These are phyloP conservation scores for Leptodontidium sp. DNA, from an alignment of 2,329 filamentous ascomycete species.

Conservation along the genomic window DNA sequence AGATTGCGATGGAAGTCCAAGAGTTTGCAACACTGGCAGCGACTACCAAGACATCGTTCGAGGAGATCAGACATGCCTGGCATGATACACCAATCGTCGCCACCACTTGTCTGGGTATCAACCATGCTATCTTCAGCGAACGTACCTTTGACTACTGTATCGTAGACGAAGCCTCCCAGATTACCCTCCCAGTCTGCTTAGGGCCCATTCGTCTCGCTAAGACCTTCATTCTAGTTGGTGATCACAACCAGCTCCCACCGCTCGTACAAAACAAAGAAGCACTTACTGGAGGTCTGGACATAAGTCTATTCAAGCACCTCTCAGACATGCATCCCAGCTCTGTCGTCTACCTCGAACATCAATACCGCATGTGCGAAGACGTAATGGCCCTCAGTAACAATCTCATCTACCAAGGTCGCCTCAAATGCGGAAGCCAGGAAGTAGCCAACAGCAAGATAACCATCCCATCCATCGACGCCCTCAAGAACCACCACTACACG, in stretches of 20 bases:
- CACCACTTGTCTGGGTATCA: conserved; percentile 92
- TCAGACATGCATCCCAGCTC: conserved; percentile 88
- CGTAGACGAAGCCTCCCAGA: conserved; percentile 97
- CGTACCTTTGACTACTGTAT: conserved; percentile 98
- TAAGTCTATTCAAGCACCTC: conserved; percentile 92
- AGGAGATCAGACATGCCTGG: conserved; percentile 85
- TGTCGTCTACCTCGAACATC: conserved; percentile 91
- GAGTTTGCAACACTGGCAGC: conserved; percentile 84
- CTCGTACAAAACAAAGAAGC: conserved; percentile 93
- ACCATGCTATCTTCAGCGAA: conserved; percentile 86
- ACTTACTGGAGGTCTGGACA: conserved; percentile 83
- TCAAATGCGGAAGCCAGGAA: conserved; percentile 85
- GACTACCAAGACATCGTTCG: conserved; percentile 76
- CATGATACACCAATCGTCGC: conserved; percentile 89
- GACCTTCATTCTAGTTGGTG: conserved; percentile 93
- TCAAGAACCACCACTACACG: conserved; percentile 66
- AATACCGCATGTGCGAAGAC: conserved; percentile 98
- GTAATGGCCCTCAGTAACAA: conserved; percentile 94
- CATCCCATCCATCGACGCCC: conserved; percentile 70
- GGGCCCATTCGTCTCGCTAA: conserved; percentile 92
- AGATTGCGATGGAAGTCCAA: conserved; percentile 87
- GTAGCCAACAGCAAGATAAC: conserved; percentile 75
- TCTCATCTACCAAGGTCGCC: conserved; percentile 88
- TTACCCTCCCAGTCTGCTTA: conserved; percentile 92
- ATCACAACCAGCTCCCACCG: conserved; percentile 95